Evolutionary conservation across 306 rosid species (phyloP), one percentile per base, ranked within the genome.

Genomic region (Inga oerstediana): DNA sequence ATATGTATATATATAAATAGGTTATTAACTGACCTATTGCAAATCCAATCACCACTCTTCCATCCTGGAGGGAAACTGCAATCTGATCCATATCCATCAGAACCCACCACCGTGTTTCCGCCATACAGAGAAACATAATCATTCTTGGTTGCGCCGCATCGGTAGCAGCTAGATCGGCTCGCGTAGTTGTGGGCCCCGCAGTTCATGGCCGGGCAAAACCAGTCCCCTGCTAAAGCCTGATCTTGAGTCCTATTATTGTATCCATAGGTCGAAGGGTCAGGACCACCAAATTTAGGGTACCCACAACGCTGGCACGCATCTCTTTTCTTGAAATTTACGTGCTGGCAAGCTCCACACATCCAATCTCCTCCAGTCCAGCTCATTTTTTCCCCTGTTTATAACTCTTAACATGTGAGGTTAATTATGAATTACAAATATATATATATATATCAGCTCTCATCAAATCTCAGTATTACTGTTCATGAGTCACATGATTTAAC

Each of bases 101-200:
- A 79, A 46, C 19, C 84, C 34, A 82, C 85, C 84, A 84, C 85
- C 84, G 84, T 66, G 81, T 78, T 82, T 46, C 75, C 85, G 8
- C 79, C 89, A 84, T 82, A 81, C 37, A 86, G 84, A 76, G 77
- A 85, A 43, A 73, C 74, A 80, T 89, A 88, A 71, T 85, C 89
- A 78, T 84, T 84, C 81, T 89, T 94, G 22, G 80, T 54, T 80
- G 97, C 75, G 73, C 91, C 86, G 74, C 98, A 94, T 45, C 74
- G 85, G 54, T 74, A 88, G 88, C 98, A 94, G 81, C 83, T 92
- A 32, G 94, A 86, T 78, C 98, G 87, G 82, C 97, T 94, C 67
- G 98, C 98, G 71, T 90, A 94, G 87, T 94, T 94, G 83, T 94
- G 98, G 78, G 93, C 92, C 35, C 97, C 97, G 62, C 97, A 94